Base-by-base conservation (phyloP, 306 rosid genomes). In the Cucumis hystrix region DNA sequence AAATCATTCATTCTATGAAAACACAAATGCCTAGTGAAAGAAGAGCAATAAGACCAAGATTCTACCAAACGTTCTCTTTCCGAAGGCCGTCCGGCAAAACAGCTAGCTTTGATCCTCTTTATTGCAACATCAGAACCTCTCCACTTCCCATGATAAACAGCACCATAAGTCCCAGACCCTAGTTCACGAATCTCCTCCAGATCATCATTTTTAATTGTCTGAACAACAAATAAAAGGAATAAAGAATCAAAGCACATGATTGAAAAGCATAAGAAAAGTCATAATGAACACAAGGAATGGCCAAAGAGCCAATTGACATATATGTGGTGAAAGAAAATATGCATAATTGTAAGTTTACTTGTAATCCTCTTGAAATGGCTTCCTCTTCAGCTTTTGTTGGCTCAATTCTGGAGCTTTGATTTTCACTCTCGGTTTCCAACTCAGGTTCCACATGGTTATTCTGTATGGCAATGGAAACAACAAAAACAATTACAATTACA, bases 61-160 rank as follows among this genome's bases (percentile, higher is more conserved):
- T 66, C 67, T 96, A 96, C 99, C 99, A 96, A 74, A 76, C 97
- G 92, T 75, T 91, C 93, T 82, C 99, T 91, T 89, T 96, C 99
- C 0, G 91, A 91, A 11, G 99, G 99, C 76, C 92, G 91, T 84
- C 98, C 98, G 25, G 98, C 81, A 87, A 96, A 96, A 85, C 99
- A 96, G 83, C 99, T 96, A 63, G 98, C 93, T 79, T 96, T 96
- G 74, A 96, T 96, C 83, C 97, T 91, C 90, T 96, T 96, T 75
- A 96, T 85, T 63, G 99, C 99, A 51, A 96, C 96, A 72, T 96
- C 97, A 82, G 99, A 92, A 74, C 99, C 99, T 85, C 85, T 91
- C 99, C 99, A 96, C 85, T 96, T 96, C 78, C 99, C 99, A 79
- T 96, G 98, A 87, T 67, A 92, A 83, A 96, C 99, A 81, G 99